These are phyloP conservation scores for Rauvolfia tetraphylla DNA, from an alignment of 257 asterid genomes.

Conservation along the genomic window DNA sequence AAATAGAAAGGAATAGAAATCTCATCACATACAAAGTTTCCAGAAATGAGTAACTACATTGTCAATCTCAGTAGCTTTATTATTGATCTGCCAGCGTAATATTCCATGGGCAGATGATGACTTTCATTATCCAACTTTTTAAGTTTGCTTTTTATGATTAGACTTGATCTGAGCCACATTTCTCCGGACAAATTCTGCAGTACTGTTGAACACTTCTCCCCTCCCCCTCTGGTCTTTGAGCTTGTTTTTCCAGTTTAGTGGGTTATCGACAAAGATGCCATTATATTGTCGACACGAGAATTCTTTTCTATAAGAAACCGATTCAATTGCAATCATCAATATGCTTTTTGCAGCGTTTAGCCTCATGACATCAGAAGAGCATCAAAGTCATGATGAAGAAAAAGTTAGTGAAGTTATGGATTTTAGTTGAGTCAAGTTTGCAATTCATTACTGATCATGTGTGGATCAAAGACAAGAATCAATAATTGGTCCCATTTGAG, in stretches of 20 bases:
- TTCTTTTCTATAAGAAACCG: neutral
- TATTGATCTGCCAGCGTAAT: neutral
- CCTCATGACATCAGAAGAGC: neutral
- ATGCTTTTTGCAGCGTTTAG: neutral
- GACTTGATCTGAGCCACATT: neutral
- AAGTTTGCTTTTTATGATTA: neutral
- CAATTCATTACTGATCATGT: neutral
- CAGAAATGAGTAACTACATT: neutral
- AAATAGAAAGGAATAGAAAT: neutral
- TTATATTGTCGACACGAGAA: neutral
- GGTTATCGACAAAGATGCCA: neutral
- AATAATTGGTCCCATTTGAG: constrained; percentile 22
- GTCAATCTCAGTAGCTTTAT: neutral
- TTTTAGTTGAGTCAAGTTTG: constrained; percentile 2
- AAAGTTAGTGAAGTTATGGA: neutral
- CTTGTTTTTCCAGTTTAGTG: neutral
- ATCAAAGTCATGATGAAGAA: neutral
- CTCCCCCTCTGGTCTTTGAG: too few species aligned
- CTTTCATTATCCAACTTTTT: neutral
- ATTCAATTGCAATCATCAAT: neutral
- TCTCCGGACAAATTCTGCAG: neutral
- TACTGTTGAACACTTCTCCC: neutral
- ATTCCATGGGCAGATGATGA: neutral
- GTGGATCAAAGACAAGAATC: constrained; percentile 19
- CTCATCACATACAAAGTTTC: neutral